Evolutionary conservation across 768 basidiomycete genomes (phyloP).

Genomic region (Panaeolus papilionaceus): DNA sequence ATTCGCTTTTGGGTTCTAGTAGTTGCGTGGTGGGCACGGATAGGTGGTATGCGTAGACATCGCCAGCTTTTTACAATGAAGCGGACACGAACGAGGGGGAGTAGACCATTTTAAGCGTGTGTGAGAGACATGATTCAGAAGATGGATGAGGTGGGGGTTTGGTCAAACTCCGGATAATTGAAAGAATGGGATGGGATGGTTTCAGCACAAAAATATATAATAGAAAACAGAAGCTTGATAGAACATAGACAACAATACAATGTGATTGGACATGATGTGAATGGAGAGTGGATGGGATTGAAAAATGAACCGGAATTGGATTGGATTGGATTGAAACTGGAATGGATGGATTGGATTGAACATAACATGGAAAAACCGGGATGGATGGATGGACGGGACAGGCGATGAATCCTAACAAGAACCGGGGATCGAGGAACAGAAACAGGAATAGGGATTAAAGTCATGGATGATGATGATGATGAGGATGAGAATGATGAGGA

Average conservation of each 20-base stretch:
- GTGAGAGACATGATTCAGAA: neutral
- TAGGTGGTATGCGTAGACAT: neutral
- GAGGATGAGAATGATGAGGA: no score
- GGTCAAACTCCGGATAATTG: no score
- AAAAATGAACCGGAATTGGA: slow-evolving; percentile 15
- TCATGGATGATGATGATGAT: no score
- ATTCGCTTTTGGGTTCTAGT: neutral
- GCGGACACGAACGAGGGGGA: neutral
- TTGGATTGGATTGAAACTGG: neutral
- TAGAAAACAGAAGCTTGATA: neutral
- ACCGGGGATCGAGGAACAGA: no score
- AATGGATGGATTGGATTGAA: neutral
- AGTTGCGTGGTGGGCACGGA: neutral
- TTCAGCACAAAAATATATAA: neutral
- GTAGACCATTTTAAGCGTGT: neutral
- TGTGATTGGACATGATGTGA: slow-evolving; percentile 2
- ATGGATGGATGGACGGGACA: no score
- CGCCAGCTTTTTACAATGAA: neutral
- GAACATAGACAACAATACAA: slow-evolving; percentile 10
- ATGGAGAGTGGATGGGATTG: slow-evolving; percentile 17
- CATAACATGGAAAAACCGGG: no score
- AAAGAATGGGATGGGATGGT: neutral
- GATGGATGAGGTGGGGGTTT: no score
- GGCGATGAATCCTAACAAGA: no score
- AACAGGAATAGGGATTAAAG: neutral